phyloP scores from a whole-genome alignment of 306 rosid species.

The Fragaria vesca region DNA sequence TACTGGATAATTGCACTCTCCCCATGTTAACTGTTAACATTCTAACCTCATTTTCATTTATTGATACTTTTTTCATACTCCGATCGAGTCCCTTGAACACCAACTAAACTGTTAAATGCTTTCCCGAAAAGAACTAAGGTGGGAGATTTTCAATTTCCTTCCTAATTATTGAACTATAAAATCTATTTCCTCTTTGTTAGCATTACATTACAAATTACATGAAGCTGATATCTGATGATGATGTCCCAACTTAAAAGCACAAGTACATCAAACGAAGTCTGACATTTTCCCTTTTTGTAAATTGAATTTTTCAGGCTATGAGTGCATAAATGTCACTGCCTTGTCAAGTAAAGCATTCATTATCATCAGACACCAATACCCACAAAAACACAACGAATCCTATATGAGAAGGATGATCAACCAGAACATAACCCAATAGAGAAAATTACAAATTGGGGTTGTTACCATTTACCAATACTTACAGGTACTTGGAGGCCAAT shows the following conservation, averaged over 20 bases:
- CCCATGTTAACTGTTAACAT: background rate
- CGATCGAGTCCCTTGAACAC: background rate
- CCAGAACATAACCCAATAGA: background rate
- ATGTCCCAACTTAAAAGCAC: background rate
- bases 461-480: slow-evolving; percentile 21
- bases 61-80: background rate
- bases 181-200: too few relatives aligned
- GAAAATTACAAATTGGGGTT: slow-evolving; percentile 4
- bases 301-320: background rate
- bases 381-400: background rate
- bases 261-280: background rate
- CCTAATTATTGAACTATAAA: background rate
- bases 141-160: background rate
- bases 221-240: too few relatives aligned
- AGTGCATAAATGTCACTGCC: background rate
- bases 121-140: background rate
- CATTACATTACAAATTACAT: too few relatives aligned
- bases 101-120: background rate
- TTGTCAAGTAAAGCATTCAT: background rate
- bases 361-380: background rate
- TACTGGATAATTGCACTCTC: background rate
- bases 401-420: background rate
- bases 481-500: slow-evolving; percentile 98
- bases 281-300: background rate
- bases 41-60: background rate